Evolutionary conservation across 2,329 filamentous ascomycete genomes (phyloP), one percentile per base, ranked within the genome.

Genomic region (Paecilomyces niveus): DNA sequence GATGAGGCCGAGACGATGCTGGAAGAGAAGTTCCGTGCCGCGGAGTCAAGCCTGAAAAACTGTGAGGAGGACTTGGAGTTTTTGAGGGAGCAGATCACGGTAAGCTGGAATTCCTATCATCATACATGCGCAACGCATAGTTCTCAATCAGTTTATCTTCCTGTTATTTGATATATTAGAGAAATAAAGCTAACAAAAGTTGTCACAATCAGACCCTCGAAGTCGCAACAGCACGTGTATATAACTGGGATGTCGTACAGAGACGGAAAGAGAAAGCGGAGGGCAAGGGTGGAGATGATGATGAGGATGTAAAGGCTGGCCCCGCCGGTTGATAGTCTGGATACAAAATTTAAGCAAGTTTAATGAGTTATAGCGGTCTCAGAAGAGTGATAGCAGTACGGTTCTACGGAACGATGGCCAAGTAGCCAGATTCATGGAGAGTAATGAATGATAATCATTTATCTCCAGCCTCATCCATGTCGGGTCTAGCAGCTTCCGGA

Each of bases 241-340:
- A 99, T 76, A 99, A 99, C 76, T 97, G 94, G 93, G 94, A 99
- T 70, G 92, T 99, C 3, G 90, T 93, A 51, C 90, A 96, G 80
- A 90, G 95, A 77, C 83, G 94, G 66, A 97, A 96, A 80, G 92
- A 96, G 61, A 94, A 92, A 74, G 81, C 77, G 3, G 78, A 81
- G 49, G 77, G 76, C 54, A 76, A 78, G 71, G 74, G 74, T 56
- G 54, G 21, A 13, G 74, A 74, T 58, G 70, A 69, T 55, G 70
- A 69, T 55, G 83, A 85, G 62, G 85, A 75, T n/a, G 39, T n/a
- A 18, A 52, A 52, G 21, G 50, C 22, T 24, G 22, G 50, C 2
- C 50, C 50, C 8, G 50, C 21, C 22, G 50, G 50, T 29, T 26
- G 24, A 26, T 45, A 45, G 39, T 45, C 15, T 3, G 39, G 18